Evolutionary conservation across 208 protist genomes (phyloP).

Genomic region (Herpetomonas samuelpessoai): DNA sequence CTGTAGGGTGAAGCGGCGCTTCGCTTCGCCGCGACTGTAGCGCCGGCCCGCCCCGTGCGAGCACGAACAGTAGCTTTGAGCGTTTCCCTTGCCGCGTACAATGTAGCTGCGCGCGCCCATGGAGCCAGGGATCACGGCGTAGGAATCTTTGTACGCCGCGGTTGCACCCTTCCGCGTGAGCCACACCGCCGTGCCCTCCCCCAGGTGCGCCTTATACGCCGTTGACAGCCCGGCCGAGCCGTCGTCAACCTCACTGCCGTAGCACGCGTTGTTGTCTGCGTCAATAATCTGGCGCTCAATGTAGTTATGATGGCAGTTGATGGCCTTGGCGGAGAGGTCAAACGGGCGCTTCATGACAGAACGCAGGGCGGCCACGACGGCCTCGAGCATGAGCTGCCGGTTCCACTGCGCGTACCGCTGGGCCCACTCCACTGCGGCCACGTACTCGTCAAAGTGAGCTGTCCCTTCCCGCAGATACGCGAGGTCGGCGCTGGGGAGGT

Average conservation of each 20-base stretch:
- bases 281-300: conserved; percentile 37
- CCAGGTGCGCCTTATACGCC: background rate
- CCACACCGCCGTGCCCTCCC: conserved; percentile 50
- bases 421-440: conserved; percentile 81
- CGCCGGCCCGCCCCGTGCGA: conserved; percentile 82
- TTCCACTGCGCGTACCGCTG: conserved; percentile 78
- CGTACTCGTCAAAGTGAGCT: conserved; percentile 79
- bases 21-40: conserved; percentile 72
- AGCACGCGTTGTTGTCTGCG: background rate
- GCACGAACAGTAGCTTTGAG: conserved; percentile 69
- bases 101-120: conserved; percentile 90
- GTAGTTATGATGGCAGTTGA: conserved; percentile 94
- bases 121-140: conserved; percentile 86
- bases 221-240: conserved; percentile 6
- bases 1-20: conserved; percentile 71
- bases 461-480: conserved; percentile 83
- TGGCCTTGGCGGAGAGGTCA: conserved; percentile 31
- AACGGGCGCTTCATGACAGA: conserved; percentile 33
- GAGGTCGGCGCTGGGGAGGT: conserved; percentile 63
- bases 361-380: conserved; percentile 57
- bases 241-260: background rate
- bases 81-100: conserved; percentile 79
- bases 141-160: conserved; percentile 58
- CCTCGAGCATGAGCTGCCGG: conserved; percentile 80
- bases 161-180: conserved; percentile 89